These are phyloP conservation scores for Stephania yunnanensis DNA, from an alignment of 164 flowering plant species.

Conservation along the genomic window DNA sequence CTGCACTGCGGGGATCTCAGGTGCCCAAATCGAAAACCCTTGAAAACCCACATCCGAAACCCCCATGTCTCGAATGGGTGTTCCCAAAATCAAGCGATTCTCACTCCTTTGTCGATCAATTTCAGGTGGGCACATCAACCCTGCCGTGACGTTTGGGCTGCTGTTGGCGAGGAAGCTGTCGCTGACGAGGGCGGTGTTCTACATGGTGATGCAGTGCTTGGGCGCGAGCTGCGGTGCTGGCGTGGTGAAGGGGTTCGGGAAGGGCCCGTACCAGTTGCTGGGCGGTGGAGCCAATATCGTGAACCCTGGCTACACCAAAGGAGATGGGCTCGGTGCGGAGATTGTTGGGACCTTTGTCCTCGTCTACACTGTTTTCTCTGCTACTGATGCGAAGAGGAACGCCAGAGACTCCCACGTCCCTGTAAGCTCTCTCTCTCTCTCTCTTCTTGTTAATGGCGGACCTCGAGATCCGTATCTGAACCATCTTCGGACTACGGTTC, in stretches of 20 bases:
- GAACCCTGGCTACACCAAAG: constrained; percentile 46
- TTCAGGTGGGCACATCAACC: constrained; percentile 64
- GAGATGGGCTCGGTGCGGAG: constrained; percentile 56
- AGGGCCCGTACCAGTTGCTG: constrained; percentile 16
- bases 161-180: constrained; percentile 59
- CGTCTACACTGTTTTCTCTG: constrained; percentile 63
- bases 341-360: constrained; percentile 58
- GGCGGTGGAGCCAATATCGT: constrained; percentile 56
- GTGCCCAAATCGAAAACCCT: constrained; percentile 18
- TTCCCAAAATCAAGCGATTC: too few relatives aligned
- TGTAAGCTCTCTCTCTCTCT: constrained; percentile 28
- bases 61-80: neutral
- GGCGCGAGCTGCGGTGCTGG: constrained; percentile 65
- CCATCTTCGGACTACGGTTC: too few relatives aligned
- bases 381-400: constrained; percentile 64
- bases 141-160: constrained; percentile 63
- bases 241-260: constrained; percentile 52
- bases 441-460: neutral
- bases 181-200: constrained; percentile 46
- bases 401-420: constrained; percentile 75
- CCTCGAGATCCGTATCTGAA: neutral
- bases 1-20: constrained; percentile 73
- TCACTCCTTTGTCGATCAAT: too few relatives aligned
- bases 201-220: constrained; percentile 57
- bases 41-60: neutral